Conservation (phyloP, 176 grass and related monocot genomes). For the Bothriochloa decipiens region DNA sequence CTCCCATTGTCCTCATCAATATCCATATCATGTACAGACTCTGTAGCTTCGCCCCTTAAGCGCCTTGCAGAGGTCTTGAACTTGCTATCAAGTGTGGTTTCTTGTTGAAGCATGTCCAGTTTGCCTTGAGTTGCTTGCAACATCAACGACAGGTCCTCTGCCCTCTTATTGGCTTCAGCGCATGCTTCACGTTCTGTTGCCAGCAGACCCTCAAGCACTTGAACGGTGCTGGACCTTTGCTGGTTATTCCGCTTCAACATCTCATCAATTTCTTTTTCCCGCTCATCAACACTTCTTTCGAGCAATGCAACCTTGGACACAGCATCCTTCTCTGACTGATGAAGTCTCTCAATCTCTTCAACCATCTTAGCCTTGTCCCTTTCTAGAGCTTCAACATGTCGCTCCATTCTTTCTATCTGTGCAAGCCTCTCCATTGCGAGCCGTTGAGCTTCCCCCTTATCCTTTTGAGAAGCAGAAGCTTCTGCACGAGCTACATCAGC, state of each 20-base stretch:
- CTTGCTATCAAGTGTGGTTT: slow-evolving; percentile 86
- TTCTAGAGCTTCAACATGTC: slow-evolving; percentile 73
- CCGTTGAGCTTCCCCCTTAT: slow-evolving; percentile 79
- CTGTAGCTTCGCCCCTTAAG: slow-evolving; percentile 70
- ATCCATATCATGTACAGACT: slow-evolving; percentile 96
- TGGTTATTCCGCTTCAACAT: slow-evolving; percentile 85
- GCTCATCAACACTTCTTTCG: slow-evolving; percentile 78
- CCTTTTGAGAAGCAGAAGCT: slow-evolving; percentile 71
- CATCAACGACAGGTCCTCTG: slow-evolving; percentile 84
- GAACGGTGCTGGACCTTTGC: slow-evolving; percentile 90
- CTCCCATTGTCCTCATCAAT: slow-evolving; percentile 60
- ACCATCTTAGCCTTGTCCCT: slow-evolving; percentile 72
- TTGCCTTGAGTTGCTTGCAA: slow-evolving; percentile 91
- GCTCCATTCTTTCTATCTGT: slow-evolving; percentile 82
- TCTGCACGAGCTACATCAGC: slow-evolving; percentile 78
- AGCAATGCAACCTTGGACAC: slow-evolving; percentile 66
- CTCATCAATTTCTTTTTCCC: slow-evolving; percentile 90
- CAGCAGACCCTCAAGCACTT: slow-evolving; percentile 84
- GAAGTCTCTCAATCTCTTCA: slow-evolving; percentile 72
- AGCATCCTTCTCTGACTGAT: slow-evolving; percentile 79
- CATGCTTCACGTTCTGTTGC: slow-evolving; percentile 72
- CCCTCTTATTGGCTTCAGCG: slow-evolving; percentile 82
- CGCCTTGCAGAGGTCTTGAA: slow-evolving; percentile 69
- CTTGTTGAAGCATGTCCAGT: slow-evolving; percentile 93
- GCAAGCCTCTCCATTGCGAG: slow-evolving; percentile 83